Conservation (phyloP, 1,284 basidiomycete species). For the Phellopilus nigrolimitatus region DNA sequence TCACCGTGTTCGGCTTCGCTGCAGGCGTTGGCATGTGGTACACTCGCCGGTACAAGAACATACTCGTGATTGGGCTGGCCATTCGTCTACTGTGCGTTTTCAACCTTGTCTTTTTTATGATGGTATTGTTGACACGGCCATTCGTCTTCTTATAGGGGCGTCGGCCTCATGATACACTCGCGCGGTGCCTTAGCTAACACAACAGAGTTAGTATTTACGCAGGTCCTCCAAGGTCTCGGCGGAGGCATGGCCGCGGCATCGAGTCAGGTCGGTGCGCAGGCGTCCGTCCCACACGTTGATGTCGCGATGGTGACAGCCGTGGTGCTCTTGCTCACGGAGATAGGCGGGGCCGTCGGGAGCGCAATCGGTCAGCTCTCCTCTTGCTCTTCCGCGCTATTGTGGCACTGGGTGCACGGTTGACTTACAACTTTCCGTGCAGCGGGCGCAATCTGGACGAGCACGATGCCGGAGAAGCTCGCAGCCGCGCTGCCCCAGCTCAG, state of each 20-base stretch:
- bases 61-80: too few species aligned
- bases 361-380: conserved; percentile 45
- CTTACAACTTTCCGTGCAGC: conserved; percentile 29
- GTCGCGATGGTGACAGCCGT: conserved; percentile 77
- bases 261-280: too few species aligned
- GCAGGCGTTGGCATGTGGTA: conserved; percentile 53
- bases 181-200: conserved; percentile 56
- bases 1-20: conserved; percentile 60
- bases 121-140: too few species aligned
- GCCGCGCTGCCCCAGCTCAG: conserved; percentile 43
- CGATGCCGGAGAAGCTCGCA: conserved; percentile 55
- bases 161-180: conserved; percentile 68
- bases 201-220: conserved; percentile 60
- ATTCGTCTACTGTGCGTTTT: conserved; percentile 55
- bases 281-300: too few species aligned
- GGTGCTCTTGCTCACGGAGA: conserved; percentile 74
- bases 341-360: conserved; percentile 66
- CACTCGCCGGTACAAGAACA: conserved; percentile 54
- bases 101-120: conserved; percentile 50
- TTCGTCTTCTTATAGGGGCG: conserved; percentile 41
- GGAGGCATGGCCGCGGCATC: too few species aligned
- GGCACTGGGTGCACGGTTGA: background rate
- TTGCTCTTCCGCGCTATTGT: background rate
- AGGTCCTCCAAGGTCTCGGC: too few species aligned
- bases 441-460: conserved; percentile 55